Base-by-base conservation (phyloP, 2,329 filamentous ascomycete genomes). In the Aspergillus jensenii region DNA sequence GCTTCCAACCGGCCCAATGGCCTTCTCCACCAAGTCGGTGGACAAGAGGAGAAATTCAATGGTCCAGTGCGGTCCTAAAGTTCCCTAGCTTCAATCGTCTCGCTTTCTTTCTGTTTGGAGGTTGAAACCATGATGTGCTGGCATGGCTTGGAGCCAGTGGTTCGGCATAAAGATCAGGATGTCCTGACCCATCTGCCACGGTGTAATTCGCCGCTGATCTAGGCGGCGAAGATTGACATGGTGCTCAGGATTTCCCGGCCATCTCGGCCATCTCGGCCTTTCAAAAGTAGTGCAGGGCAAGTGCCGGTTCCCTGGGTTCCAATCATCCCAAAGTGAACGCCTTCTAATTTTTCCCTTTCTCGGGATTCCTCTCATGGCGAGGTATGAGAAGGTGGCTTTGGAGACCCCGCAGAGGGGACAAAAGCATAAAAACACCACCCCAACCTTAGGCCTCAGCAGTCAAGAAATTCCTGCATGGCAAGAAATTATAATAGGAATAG, bases 101-200 rank as follows among this genome's bases (percentile, higher is more conserved):
- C 45, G 56, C 55, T 52, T 55, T 59, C 46, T 51, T 59, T 55
- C 58, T 61, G 61, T 57, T 59, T 57, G 60, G 60, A 58, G 31
- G 65, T 67, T 66, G 57, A 63, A 64, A 66, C 62, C 59, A 65
- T 75, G 90, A 92, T 96, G 91, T 89, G 91, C 83, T 96, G 91
- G 91, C 91, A 88, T 87, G 81, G 82, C 82, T 88, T 83, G 82
- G 86, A 84, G 84, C 90, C 90, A 93, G 88, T 93, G 87, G 83
- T 87, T 85, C 81, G 81, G 81, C 83, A 56, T 78, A 55, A 79
- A 80, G 79, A 82, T 73, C 76, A 78, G 78, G 54, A 59, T 79
- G 81, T 81, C 75, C 74, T 76, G 74, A 77, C 75, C 75, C 75
- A 72, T 78, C 72, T 76, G 71, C 71, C 67, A 71, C 63, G 64